Base-by-base conservation (phyloP, 164 flowering plant genomes). In the Vitis riparia region DNA sequence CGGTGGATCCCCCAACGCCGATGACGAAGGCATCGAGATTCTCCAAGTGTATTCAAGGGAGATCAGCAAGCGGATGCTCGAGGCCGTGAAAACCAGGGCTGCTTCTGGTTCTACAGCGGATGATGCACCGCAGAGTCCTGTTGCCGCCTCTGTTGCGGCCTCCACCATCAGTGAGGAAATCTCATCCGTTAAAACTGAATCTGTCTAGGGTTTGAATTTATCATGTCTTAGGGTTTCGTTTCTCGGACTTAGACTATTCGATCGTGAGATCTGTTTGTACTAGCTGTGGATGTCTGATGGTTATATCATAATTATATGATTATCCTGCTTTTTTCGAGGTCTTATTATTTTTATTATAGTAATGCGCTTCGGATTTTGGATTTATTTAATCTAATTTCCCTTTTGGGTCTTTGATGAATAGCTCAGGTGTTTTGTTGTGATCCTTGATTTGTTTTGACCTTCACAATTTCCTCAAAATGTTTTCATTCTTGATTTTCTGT, bases 21-120 rank as follows among this genome's bases (percentile, higher is more conserved):
- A 78, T 2, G 91, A 78, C 23, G 93, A 82, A 55, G 97, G 97
- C 1, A 89, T 93, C 72, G 95, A 87, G 89, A 82, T 87, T 65
- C 89, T 96, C 63, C 97, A 90, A 86, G 76, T 84, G 29, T 96
- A 96, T 55, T 93, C 97, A 44, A 89, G 83, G 83, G 98, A 93
- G 86, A 89, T 96, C 86, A 91, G 97, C 72, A 88, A 81, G 79
- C 79, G 90, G 30, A 88, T 95, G 95, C 87, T 95, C 48, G 95
- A 90, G 3, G 59, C 86, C 9, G 85, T 92, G 29, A 91, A 94
- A 74, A 62, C 91, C 32, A 80, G 83, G 68, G 77, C 86, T 15
- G 65, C 66, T 11, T 23, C 77, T 0, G 65, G 65, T 9, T 51
- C 80, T 11, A 51, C 82, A 2, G 53, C 77, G 0, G 78, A 65